These are phyloP conservation scores for Ogataea trehalophila DNA, from an alignment of 805 yeast species.

Conservation along the genomic window DNA sequence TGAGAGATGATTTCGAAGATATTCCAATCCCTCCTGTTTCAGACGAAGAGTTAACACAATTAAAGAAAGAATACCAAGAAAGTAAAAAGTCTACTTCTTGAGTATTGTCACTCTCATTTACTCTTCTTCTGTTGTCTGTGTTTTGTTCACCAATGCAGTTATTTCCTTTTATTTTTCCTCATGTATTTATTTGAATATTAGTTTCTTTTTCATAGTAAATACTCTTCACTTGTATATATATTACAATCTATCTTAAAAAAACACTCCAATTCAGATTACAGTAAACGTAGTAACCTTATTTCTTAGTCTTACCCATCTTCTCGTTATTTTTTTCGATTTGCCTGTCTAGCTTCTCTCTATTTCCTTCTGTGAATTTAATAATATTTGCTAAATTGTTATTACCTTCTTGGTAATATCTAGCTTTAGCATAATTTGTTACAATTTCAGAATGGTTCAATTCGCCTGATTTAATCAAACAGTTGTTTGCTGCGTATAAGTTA, in stretches of 20 bases:
- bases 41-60: conserved; percentile 66
- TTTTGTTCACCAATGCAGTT: too few relatives aligned
- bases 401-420: conserved; percentile 26
- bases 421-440: conserved; percentile 14
- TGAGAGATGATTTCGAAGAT: conserved; percentile 79
- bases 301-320: conserved; percentile 2
- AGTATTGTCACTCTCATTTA: neutral
- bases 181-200: too few relatives aligned
- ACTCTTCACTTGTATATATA: too few relatives aligned
- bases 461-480: conserved; percentile 28
- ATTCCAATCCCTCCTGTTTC: conserved; percentile 92
- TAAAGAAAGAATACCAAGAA: conserved; percentile 68
- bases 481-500: conserved; percentile 34
- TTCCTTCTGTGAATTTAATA: conserved; percentile 27
- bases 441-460: conserved; percentile 24
- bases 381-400: conserved; percentile 30
- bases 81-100: conserved; percentile 20
- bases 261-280: neutral
- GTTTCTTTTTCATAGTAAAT: too few relatives aligned
- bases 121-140: neutral
- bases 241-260: neutral
- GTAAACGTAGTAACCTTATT: neutral
- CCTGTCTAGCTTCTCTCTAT: conserved; percentile 21
- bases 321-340: conserved; percentile 15
- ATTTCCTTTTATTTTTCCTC: too few relatives aligned